Percentiles rank a stretch among this genome's conserved stretches.
Evolutionary conservation across 371 early-diverging fungal genomes (phyloP).

Genomic region (Parasitella parasitica): DNA sequence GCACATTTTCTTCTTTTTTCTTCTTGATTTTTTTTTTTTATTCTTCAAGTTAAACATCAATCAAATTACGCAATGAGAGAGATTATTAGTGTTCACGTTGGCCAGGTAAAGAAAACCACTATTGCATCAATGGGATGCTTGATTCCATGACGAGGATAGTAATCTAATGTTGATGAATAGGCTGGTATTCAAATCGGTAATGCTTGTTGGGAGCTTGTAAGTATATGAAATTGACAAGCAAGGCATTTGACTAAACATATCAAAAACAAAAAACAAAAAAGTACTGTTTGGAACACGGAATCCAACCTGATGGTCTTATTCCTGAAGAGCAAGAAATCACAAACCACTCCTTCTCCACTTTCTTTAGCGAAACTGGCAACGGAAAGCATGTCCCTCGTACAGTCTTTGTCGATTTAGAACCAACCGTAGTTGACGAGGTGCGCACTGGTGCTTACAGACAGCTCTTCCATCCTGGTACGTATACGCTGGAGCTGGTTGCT

Average conservation of each 20-base stretch:
- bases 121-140: background rate
- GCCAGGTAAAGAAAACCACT: constrained; percentile 38
- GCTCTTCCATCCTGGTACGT: constrained; percentile 94
- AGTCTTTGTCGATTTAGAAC: constrained; percentile 97
- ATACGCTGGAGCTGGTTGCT: too few relatives aligned
- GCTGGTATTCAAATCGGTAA: constrained; percentile 99
- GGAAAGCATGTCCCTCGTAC: constrained; percentile 99
- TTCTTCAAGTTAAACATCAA: background rate
- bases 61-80: constrained; percentile 84
- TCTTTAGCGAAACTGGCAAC: constrained; percentile 94
- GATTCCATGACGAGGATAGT: too few relatives aligned
- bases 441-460: constrained; percentile 95
- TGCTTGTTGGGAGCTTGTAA: constrained; percentile 95
- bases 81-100: constrained; percentile 96
- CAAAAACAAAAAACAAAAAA: background rate
- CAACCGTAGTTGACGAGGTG: constrained; percentile 97
- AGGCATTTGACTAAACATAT: background rate
- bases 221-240: constrained; percentile 31
- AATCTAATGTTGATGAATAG: constrained; percentile 46
- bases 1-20: background rate
- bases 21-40: background rate
- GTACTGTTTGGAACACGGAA: constrained; percentile 98
- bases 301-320: constrained; percentile 95
- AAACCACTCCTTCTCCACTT: constrained; percentile 69
- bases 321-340: constrained; percentile 52